Percentiles rank a stretch among this genome's conserved stretches.
Conservation (phyloP, 371 early-diverging fungal species). For the Rhizopus sp. region DNA sequence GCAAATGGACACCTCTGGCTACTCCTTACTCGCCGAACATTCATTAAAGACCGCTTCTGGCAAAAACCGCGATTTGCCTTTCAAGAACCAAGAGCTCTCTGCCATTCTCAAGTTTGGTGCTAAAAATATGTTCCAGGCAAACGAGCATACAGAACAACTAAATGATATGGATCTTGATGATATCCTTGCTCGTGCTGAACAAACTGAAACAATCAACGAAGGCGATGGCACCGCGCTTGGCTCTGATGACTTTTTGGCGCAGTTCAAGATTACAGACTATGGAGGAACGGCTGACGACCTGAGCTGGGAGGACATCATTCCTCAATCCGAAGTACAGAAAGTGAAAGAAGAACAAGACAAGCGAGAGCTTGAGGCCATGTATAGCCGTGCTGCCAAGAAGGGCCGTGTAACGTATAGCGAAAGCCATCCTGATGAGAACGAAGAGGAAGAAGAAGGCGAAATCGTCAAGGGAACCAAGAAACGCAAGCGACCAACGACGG, state of each 20-base stretch:
- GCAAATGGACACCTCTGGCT: conserved; percentile 96
- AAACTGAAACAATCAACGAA: conserved; percentile 79
- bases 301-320: conserved; percentile 96
- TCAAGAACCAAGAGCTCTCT: conserved; percentile 85
- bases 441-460: conserved; percentile 30
- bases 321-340: conserved; percentile 76
- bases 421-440: conserved; percentile 27
- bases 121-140: conserved; percentile 90
- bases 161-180: conserved; percentile 95
- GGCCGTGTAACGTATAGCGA: conserved; percentile 40
- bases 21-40: conserved; percentile 64
- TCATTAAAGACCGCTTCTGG: conserved; percentile 44
- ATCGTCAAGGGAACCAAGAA: conserved; percentile 14
- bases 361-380: conserved; percentile 50
- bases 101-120: conserved; percentile 98
- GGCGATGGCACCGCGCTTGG: conserved; percentile 65
- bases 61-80: conserved; percentile 50
- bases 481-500: conserved; percentile 9
- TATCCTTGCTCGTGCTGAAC: conserved; percentile 93
- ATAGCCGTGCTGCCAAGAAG: conserved; percentile 56
- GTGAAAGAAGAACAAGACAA: conserved; percentile 61
- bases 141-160: conserved; percentile 71
- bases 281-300: conserved; percentile 75
- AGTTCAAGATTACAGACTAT: conserved; percentile 94
- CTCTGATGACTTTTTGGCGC: conserved; percentile 90